A percentile compares a stretch with the other conserved stretches of the same genome.
phyloP scores from a whole-genome alignment of 495 filamentous ascomycete species.

The Amorphotheca resinae region DNA sequence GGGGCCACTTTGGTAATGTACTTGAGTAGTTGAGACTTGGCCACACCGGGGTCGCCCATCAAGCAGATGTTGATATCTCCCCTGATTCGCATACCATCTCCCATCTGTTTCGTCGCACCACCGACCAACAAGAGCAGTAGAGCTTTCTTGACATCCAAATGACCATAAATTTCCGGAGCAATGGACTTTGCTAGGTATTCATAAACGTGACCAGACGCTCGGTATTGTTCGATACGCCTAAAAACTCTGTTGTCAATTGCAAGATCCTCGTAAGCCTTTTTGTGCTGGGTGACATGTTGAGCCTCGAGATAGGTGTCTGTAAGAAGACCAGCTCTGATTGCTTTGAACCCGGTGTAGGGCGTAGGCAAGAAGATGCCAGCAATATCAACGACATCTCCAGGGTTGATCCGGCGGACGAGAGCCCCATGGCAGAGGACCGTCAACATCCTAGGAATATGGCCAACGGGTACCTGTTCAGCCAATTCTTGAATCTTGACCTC shows the following conservation, averaged over 20 bases:
- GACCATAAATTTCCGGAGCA: conserved; percentile 93
- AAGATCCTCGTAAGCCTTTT: conserved; percentile 89
- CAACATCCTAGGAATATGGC: conserved; percentile 84
- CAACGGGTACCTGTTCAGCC: conserved; percentile 95
- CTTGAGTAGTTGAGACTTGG: conserved; percentile 94
- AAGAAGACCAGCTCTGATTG: conserved; percentile 84
- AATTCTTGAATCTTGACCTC: conserved; percentile 98
- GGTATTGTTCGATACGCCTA: conserved; percentile 68
- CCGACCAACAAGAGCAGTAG: conserved; percentile 88
- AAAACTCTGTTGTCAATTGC: conserved; percentile 59
- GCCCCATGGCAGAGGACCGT: conserved; percentile 84
- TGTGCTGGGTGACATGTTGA: conserved; percentile 87
- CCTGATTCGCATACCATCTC: conserved; percentile 95
- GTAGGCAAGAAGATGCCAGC: conserved; percentile 93
- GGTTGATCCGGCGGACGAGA: conserved; percentile 73
- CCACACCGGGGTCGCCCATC: conserved; percentile 98
- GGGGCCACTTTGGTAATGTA: conserved; percentile 98
- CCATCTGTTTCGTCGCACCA: conserved; percentile 93
- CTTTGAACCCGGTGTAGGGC: conserved; percentile 94
- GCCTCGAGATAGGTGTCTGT: conserved; percentile 97
- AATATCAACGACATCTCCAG: conserved; percentile 87
- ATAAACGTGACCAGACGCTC: conserved; percentile 78
- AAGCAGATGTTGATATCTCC: conserved; percentile 97
- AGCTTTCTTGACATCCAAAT: conserved; percentile 95
- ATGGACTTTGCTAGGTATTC: conserved; percentile 91